Evolutionary conservation across 163 green algal species (phyloP).

Genomic region (Scenedesmus sp.): DNA sequence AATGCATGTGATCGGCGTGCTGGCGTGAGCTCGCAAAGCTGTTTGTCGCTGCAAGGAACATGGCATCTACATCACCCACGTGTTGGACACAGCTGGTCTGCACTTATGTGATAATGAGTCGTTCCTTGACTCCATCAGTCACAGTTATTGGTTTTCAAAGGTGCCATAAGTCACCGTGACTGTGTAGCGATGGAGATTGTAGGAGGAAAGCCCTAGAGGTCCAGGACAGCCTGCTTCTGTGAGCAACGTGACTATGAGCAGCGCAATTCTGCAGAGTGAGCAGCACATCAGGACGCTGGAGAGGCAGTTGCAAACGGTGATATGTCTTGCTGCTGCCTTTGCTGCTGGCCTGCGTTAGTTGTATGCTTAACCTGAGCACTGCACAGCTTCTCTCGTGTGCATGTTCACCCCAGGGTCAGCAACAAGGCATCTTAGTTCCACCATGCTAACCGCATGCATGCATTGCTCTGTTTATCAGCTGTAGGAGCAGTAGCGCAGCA

Average conservation of each 20-base stretch:
- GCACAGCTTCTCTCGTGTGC: background rate
- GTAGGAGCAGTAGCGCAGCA: too few species aligned
- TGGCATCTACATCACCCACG: background rate
- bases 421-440: too few species aligned
- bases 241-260: background rate
- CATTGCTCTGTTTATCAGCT: too few species aligned
- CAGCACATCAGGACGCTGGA: background rate
- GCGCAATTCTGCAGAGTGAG: too few species aligned
- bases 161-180: too few species aligned
- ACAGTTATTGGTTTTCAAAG: too few species aligned
- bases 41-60: background rate
- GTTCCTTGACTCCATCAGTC: too few species aligned
- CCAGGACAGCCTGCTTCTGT: background rate
- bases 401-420: too few species aligned
- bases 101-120: too few species aligned
- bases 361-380: background rate
- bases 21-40: background rate
- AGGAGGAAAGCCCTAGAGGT: background rate
- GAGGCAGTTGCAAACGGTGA: constrained; percentile 5
- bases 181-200: background rate
- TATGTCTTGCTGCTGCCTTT: background rate
- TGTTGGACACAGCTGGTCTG: background rate
- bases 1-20: background rate
- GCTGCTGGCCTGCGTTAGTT: background rate
- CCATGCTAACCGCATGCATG: too few species aligned